Percentiles rank a stretch among this genome's conserved stretches.
These are phyloP conservation scores for Globisporangium sylvaticum DNA, from an alignment of 352 stramenopile genomes.

Conservation along the genomic window DNA sequence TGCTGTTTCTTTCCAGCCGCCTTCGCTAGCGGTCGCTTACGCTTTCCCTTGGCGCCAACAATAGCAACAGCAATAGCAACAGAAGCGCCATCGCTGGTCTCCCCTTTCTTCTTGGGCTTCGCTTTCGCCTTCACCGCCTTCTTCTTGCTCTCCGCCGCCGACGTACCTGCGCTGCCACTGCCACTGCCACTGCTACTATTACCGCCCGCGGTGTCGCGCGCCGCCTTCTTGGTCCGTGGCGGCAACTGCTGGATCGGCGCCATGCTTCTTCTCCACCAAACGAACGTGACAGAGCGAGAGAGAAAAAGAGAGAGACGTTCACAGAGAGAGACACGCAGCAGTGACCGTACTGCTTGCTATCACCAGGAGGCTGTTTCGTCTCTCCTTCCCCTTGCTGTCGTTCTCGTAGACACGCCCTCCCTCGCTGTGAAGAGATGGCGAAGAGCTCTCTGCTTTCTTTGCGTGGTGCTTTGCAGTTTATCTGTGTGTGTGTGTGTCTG, in stretches of 20 bases:
- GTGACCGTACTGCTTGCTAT: too few relatives aligned
- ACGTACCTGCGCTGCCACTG: neutral
- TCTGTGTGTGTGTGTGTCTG: too few relatives aligned
- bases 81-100: neutral
- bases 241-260: neutral
- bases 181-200: neutral
- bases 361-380: too few relatives aligned
- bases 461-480: too few relatives aligned
- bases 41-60: constrained; percentile 5
- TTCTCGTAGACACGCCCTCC: too few relatives aligned
- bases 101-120: neutral
- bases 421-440: neutral
- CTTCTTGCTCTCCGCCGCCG: neutral
- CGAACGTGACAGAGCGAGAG: too few relatives aligned
- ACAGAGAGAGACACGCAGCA: too few relatives aligned
- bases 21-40: neutral
- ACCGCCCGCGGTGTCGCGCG: neutral
- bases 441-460: neutral
- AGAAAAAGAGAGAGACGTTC: too few relatives aligned
- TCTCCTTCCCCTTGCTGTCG: too few relatives aligned
- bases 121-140: neutral
- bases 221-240: neutral
- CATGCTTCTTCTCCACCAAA: neutral
- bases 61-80: neutral
- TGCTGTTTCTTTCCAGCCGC: neutral